Conservation (phyloP, 139 green algal genomes). For the Tetradesmus obliquus region DNA sequence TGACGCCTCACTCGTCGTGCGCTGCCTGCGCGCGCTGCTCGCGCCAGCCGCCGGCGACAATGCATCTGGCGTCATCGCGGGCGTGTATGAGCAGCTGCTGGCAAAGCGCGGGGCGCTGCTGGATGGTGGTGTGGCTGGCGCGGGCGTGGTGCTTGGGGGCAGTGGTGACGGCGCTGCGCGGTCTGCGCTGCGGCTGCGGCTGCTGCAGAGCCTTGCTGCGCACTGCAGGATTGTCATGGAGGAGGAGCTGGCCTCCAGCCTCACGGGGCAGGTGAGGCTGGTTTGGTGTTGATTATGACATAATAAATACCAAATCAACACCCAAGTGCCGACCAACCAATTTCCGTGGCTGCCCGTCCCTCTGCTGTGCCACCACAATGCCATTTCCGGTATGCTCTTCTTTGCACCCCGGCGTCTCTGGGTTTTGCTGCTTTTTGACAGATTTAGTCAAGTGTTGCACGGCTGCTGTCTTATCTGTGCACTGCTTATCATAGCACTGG, state of each 20-base stretch:
- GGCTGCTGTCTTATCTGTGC: no score
- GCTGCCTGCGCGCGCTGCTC: slow-evolving; percentile 29
- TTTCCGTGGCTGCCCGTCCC: background rate
- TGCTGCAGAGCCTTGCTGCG: slow-evolving; percentile 34
- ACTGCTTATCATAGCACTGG: no score
- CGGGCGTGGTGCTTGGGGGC: slow-evolving; percentile 47
- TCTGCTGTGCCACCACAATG: no score
- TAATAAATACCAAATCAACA: background rate
- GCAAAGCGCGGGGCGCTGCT: slow-evolving; percentile 10
- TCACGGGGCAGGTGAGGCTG: slow-evolving; percentile 29
- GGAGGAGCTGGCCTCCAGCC: slow-evolving; percentile 31
- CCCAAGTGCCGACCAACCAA: background rate
- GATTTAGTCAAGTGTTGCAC: no score
- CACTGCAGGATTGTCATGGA: slow-evolving; percentile 5
- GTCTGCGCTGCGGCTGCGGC: slow-evolving; percentile 33
- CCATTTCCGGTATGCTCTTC: no score
- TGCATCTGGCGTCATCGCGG: background rate
- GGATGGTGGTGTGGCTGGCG: slow-evolving; percentile 12
- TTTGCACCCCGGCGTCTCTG: no score
- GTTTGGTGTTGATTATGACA: background rate
- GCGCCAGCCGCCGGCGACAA: background rate
- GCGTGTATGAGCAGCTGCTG: slow-evolving; percentile 63
- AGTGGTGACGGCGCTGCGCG: slow-evolving; percentile 53
- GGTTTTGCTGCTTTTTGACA: no score
- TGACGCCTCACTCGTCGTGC: background rate